These are phyloP conservation scores for Fusarium clavum DNA, from an alignment of 2,329 filamentous ascomycete genomes.

Conservation along the genomic window DNA sequence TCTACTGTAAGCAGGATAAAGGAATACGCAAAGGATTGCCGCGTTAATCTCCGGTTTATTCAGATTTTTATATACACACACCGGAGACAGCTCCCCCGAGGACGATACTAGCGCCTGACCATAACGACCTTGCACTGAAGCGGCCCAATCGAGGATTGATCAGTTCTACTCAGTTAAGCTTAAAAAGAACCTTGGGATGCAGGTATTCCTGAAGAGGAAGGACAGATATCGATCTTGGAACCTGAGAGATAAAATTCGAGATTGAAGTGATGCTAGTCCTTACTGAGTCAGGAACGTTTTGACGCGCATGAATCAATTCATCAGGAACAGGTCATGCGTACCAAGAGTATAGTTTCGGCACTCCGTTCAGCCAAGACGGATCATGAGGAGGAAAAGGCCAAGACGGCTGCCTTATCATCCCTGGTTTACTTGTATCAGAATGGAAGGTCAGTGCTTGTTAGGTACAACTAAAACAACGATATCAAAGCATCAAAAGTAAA, in stretches of 20 bases:
- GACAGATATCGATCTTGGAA: not conserved
- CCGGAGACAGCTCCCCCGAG: not conserved
- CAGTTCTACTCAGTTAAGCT: not conserved
- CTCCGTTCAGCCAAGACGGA: conserved; percentile 5
- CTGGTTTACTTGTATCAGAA: not conserved
- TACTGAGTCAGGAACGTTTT: not conserved
- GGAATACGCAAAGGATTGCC: not conserved
- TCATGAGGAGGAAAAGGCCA: not conserved
- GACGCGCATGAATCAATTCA: not conserved
- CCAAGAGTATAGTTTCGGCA: not conserved
- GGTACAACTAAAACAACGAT: not conserved
- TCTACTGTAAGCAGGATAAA: not conserved
- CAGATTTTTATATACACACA: not conserved
- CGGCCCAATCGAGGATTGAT: not conserved
- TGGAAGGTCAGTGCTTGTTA: not conserved
- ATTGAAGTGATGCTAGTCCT: not conserved
- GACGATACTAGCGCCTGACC: not conserved
- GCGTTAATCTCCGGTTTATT: not conserved
- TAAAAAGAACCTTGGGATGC: conserved; percentile 12
- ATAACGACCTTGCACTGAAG: not conserved
- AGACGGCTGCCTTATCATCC: not conserved
- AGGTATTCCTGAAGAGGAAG: conserved; percentile 3
- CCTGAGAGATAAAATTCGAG: not conserved
- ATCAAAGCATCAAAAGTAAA: not conserved
- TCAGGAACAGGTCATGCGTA: not conserved